Percentiles rank a stretch among this genome's conserved stretches.
Conservation (phyloP, 2,329 filamentous ascomycete species). For the Phaeophleospora eucalypticola region DNA sequence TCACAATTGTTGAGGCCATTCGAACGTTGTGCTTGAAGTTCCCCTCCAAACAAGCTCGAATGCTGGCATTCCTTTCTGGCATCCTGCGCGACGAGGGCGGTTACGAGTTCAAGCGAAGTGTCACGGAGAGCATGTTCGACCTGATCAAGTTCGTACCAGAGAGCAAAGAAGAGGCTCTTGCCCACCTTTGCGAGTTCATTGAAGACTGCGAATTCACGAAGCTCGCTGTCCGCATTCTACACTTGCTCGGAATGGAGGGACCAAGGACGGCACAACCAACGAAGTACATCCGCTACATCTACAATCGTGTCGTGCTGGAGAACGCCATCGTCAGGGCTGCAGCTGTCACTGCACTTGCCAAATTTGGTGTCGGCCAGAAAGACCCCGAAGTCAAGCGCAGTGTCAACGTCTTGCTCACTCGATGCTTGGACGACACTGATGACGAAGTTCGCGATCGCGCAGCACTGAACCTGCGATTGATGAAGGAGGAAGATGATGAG, state of each 20-base stretch:
- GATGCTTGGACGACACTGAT: slow-evolving; percentile 94
- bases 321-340: slow-evolving; percentile 94
- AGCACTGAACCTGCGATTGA: slow-evolving; percentile 84
- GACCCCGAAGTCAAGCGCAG: slow-evolving; percentile 96
- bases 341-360: slow-evolving; percentile 90
- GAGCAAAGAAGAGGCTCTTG: slow-evolving; percentile 73
- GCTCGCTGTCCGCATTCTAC: slow-evolving; percentile 88
- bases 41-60: slow-evolving; percentile 94
- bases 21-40: slow-evolving; percentile 96
- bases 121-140: slow-evolving; percentile 99
- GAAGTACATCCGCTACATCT: slow-evolving; percentile 99
- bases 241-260: slow-evolving; percentile 89
- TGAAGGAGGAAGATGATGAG: slow-evolving; percentile 80
- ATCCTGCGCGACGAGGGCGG: slow-evolving; percentile 94
- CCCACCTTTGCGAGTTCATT: slow-evolving; percentile 97
- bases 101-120: slow-evolving; percentile 95
- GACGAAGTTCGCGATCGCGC: slow-evolving; percentile 96
- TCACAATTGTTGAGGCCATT: slow-evolving; percentile 98
- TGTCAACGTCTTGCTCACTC: slow-evolving; percentile 83
- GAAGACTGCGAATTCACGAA: slow-evolving; percentile 99
- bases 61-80: slow-evolving; percentile 96
- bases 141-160: slow-evolving; percentile 98
- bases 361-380: slow-evolving; percentile 95
- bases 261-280: slow-evolving; percentile 93
- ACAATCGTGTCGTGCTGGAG: slow-evolving; percentile 95